Conservation (phyloP, 2,329 filamentous ascomycete species). For the Trichoderma atroviride region DNA sequence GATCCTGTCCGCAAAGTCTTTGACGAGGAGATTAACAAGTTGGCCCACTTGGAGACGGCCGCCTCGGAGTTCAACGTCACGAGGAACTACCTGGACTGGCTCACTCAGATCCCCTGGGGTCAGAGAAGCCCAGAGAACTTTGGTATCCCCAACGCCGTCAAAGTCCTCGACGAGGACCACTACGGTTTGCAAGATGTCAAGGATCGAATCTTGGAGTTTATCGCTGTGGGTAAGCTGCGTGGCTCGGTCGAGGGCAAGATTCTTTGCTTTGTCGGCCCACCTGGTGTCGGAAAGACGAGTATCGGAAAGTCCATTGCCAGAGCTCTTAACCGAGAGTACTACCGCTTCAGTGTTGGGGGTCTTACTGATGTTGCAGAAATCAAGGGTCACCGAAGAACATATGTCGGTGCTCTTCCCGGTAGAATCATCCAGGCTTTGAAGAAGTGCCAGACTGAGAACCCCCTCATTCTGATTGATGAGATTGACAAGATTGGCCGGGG, state of each 20-base stretch:
- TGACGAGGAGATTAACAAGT: slow-evolving; percentile 96
- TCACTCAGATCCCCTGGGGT: slow-evolving; percentile 98
- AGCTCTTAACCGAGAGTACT: slow-evolving; percentile 93
- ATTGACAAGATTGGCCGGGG: slow-evolving; percentile 97
- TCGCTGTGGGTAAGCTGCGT: slow-evolving; percentile 93
- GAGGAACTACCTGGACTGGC: slow-evolving; percentile 96
- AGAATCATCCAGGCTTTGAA: slow-evolving; percentile 98
- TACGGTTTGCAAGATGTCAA: slow-evolving; percentile 98
- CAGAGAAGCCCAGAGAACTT: slow-evolving; percentile 96
- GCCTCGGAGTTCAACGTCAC: slow-evolving; percentile 99
- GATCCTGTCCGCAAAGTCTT: slow-evolving; percentile 97
- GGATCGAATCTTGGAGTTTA: slow-evolving; percentile 96
- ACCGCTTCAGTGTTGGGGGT: slow-evolving; percentile 96
- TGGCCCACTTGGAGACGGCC: slow-evolving; percentile 90
- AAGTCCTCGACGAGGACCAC: slow-evolving; percentile 92
- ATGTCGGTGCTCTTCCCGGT: slow-evolving; percentile 92
- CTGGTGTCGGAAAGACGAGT: slow-evolving; percentile 97
- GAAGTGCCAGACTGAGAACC: slow-evolving; percentile 99
- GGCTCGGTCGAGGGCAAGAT: slow-evolving; percentile 99
- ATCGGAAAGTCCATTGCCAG: slow-evolving; percentile 98
- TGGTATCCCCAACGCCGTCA: slow-evolving; percentile 86
- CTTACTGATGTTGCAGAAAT: slow-evolving; percentile 98
- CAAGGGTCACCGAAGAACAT: slow-evolving; percentile 95
- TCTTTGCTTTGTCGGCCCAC: slow-evolving; percentile 93
- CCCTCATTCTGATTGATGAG: slow-evolving; percentile 93